A percentile compares a stretch with the other conserved stretches of the same genome.
phyloP scores from a whole-genome alignment of 2,329 filamentous ascomycete genomes.

The Ophiostoma sp. region DNA sequence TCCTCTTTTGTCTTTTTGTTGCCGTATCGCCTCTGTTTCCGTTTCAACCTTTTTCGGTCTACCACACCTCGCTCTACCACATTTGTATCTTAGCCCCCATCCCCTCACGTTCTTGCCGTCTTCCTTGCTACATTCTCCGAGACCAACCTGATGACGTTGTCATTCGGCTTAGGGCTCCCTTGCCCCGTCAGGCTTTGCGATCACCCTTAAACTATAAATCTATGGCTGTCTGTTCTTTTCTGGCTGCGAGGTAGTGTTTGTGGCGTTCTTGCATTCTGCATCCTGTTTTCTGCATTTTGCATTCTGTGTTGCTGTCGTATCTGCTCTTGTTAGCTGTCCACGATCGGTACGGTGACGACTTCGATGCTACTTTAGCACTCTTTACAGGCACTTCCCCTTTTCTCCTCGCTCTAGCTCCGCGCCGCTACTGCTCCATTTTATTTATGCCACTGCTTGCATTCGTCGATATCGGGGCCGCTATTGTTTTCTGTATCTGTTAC shows the following conservation, averaged over 20 bases:
- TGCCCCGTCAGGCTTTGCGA: too few relatives aligned
- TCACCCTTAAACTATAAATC: too few relatives aligned
- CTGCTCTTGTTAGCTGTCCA: background rate
- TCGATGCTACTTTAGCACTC: background rate
- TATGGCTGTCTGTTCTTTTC: too few relatives aligned
- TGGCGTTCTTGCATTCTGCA: too few relatives aligned
- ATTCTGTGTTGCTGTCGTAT: too few relatives aligned
- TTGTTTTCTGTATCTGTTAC: too few relatives aligned
- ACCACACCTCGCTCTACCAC: background rate
- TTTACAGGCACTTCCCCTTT: too few relatives aligned
- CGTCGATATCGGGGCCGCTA: background rate
- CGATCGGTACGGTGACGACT: background rate
- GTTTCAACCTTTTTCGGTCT: background rate
- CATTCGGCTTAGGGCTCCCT: background rate
- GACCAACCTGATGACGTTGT: background rate
- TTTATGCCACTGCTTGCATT: background rate
- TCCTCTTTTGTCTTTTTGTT: background rate
- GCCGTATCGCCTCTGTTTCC: too few relatives aligned
- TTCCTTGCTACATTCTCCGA: slow-evolving; percentile 2
- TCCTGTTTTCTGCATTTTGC: too few relatives aligned
- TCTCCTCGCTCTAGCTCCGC: background rate
- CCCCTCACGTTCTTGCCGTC: background rate
- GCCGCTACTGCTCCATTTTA: background rate
- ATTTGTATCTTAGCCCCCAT: background rate
- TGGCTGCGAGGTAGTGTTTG: too few relatives aligned